Evolutionary conservation across 2,329 filamentous ascomycete genomes (phyloP), one percentile per base, ranked within the genome.

Genomic region (Dactylellina sp.): DNA sequence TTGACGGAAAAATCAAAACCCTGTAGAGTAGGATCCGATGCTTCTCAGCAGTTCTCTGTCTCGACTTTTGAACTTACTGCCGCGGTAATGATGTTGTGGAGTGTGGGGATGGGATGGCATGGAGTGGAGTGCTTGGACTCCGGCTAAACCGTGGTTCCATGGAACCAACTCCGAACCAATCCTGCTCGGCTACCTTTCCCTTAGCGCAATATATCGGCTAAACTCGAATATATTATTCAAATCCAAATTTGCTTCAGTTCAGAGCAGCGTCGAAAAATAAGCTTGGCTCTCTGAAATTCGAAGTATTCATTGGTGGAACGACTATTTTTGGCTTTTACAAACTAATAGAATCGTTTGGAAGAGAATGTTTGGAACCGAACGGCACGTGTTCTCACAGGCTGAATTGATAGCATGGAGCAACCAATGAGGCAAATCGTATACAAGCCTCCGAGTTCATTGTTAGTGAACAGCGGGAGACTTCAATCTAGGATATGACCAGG

Each of bases 141-240:
- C 12, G 64, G 64, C 64, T 70, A 70, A 70, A 61, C 47, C 2
- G n/a, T 20, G 9, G 39, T 65, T 50, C 61, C 61, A 57, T 50
- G 61, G 61, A 49, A 49, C 49, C 24, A 32, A 35, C 32, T 18
- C n/a, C n/a, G n/a, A n/a, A n/a, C n/a, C n/a, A n/a, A n/a, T n/a
- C n/a, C n/a, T n/a, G n/a, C n/a, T n/a, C n/a, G n/a, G n/a, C n/a
- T n/a, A n/a, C n/a, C n/a, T n/a, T n/a, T n/a, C n/a, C n/a, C n/a
- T n/a, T n/a, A n/a, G n/a, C n/a, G n/a, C n/a, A n/a, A n/a, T n/a
- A 46, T 64, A 25, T 47, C 37, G 60, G 60, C 60, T 64, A 64
- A 64, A 64, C 49, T 2, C n/a, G n/a, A n/a, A n/a, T n/a, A n/a
- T n/a, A n/a, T n/a, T n/a, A 28, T 9, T 42, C 28, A 32, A 32